Percentiles rank a stretch among this genome's conserved stretches.
phyloP scores from a whole-genome alignment of 805 yeast genomes.

The Komagataella mondaviorum region DNA sequence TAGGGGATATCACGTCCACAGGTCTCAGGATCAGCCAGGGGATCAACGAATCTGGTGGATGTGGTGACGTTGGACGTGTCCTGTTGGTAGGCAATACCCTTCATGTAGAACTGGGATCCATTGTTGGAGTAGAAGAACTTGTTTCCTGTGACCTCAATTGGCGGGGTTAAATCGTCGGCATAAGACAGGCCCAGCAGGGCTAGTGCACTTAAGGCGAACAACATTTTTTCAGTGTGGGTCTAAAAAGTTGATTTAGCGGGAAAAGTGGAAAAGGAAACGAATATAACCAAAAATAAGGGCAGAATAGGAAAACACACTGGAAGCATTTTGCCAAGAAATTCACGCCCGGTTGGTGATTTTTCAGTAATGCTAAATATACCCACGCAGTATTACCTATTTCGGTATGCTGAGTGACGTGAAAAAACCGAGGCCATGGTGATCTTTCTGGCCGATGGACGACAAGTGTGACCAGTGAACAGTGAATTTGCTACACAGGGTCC shows the following conservation, averaged over 20 bases:
- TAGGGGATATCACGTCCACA: constrained; percentile 83
- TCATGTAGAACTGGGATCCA: constrained; percentile 75
- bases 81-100: constrained; percentile 82
- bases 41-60: constrained; percentile 41
- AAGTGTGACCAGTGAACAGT: background rate
- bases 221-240: background rate
- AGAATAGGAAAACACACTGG: background rate
- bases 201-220: background rate
- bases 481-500: background rate
- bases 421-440: background rate
- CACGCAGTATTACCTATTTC: background rate
- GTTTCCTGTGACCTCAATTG: constrained; percentile 54
- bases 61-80: constrained; percentile 31
- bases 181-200: background rate
- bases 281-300: background rate
- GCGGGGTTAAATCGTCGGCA: constrained; percentile 15
- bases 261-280: background rate
- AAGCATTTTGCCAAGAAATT: background rate
- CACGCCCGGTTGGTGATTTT: background rate
- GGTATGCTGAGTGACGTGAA: background rate
- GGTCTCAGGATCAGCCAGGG: constrained; percentile 53
- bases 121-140: constrained; percentile 62
- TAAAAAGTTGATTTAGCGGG: background rate
- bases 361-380: background rate
- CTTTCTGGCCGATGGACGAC: background rate